Percentiles rank a stretch among this genome's conserved stretches.
These are phyloP conservation scores for Fragaria iinumae DNA, from an alignment of 306 rosid species.

Conservation along the genomic window DNA sequence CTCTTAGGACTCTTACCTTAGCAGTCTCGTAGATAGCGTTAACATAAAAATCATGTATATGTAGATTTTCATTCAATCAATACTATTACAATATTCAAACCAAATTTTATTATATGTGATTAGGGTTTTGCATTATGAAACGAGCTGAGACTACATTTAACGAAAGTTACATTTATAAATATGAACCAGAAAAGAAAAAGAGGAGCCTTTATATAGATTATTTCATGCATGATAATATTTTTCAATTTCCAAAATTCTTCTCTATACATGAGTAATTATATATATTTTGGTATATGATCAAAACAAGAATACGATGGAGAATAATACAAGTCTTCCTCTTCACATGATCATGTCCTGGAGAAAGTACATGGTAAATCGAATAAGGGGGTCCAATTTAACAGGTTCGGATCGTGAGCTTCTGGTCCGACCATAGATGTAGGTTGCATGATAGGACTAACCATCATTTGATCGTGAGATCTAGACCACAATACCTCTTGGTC, in stretches of 20 bases:
- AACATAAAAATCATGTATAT: no score
- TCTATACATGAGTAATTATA: conserved; percentile 3
- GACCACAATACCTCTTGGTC: conserved; percentile 63
- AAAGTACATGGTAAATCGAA: conserved; percentile 65
- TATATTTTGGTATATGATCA: not conserved
- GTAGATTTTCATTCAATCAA: no score
- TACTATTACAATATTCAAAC: no score
- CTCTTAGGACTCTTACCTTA: no score
- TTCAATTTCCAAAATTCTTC: not conserved
- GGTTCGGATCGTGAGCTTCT: conserved; percentile 50
- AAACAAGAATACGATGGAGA: conserved; percentile 25
- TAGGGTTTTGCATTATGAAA: not conserved
- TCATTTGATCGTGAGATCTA: conserved; percentile 38
- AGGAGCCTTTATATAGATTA: not conserved
- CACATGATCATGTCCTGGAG: conserved; percentile 36
- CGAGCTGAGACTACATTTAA: not conserved
- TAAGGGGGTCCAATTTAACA: conserved; percentile 58
- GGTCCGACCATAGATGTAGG: conserved; percentile 31
- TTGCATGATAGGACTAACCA: conserved; percentile 43
- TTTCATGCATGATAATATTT: not conserved
- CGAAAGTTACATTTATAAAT: not conserved
- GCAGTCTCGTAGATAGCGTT: no score
- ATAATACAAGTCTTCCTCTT: conserved; percentile 3
- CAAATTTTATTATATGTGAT: no score
- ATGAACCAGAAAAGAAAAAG: not conserved